Conservation (phyloP, 2,329 filamentous ascomycete species). For the Stachybotrys chartarum region DNA sequence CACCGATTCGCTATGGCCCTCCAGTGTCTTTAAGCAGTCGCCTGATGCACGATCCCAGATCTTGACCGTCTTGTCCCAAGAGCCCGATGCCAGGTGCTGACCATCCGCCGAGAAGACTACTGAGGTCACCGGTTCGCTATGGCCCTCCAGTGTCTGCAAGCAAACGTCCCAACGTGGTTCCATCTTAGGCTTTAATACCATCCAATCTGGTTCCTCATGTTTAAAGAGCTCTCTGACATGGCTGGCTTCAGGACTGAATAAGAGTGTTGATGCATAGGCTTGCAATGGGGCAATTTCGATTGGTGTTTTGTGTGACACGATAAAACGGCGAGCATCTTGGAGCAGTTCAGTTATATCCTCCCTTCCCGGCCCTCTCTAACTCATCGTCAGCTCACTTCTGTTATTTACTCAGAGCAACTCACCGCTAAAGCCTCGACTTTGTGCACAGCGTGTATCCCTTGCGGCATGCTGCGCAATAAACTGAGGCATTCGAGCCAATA, state of each 20-base stretch:
- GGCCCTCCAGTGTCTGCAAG: conserved; percentile 4
- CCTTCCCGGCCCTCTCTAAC: neutral
- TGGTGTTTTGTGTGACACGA: neutral
- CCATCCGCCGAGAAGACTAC: neutral
- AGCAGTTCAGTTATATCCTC: neutral
- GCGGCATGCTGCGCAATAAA: conserved; percentile 16
- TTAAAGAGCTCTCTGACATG: conserved; percentile 1
- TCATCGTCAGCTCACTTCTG: neutral
- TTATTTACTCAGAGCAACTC: neutral
- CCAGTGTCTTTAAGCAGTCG: conserved; percentile 1
- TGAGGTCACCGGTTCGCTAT: conserved; percentile 1
- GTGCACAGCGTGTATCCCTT: conserved; percentile 8
- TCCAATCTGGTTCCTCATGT: conserved; percentile 1
- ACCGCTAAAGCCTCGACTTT: conserved; percentile 2
- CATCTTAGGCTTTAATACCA: conserved; percentile 1
- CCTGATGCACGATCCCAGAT: conserved; percentile 5
- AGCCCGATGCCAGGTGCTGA: conserved; percentile 2
- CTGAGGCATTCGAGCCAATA: conserved; percentile 37
- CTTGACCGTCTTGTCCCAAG: conserved; percentile 1
- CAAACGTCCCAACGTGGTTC: conserved; percentile 3
- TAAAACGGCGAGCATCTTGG: conserved; percentile 4
- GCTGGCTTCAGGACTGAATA: conserved; percentile 2
- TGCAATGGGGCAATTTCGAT: conserved; percentile 2
- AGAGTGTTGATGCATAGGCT: conserved; percentile 1
- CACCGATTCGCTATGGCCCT: neutral